These are phyloP conservation scores for Pinus albicaulis DNA, from an alignment of 75 land plant species.

Conservation along the genomic window DNA sequence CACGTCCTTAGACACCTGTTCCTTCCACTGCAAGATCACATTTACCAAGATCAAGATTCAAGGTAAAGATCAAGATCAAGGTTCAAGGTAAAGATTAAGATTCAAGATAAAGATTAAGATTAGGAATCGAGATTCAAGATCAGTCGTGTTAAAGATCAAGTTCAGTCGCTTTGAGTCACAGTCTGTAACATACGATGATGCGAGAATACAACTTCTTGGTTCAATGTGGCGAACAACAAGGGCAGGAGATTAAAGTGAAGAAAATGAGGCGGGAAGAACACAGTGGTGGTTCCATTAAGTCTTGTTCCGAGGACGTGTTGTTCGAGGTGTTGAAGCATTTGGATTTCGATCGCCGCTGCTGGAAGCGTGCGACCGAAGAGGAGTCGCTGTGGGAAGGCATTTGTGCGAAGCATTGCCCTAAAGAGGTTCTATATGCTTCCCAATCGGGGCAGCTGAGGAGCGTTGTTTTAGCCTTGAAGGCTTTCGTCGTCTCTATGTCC, in stretches of 20 bases:
- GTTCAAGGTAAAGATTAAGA: too few species aligned
- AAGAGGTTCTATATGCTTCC: background rate
- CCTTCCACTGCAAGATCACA: too few species aligned
- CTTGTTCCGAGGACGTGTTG: constrained; percentile 44
- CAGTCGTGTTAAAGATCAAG: too few species aligned
- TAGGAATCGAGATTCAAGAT: too few species aligned
- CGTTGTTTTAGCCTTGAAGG: constrained; percentile 65
- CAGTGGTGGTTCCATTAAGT: background rate
- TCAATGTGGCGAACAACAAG: background rate
- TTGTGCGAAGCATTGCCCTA: constrained; percentile 42
- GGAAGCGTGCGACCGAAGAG: constrained; percentile 37
- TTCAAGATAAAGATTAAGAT: too few species aligned
- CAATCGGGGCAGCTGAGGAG: constrained; percentile 10
- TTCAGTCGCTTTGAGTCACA: too few species aligned
- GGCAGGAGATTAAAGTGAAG: background rate
- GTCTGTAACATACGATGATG: too few species aligned
- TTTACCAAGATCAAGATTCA: too few species aligned
- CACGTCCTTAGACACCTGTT: too few species aligned
- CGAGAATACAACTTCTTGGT: background rate
- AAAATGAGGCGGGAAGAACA: background rate
- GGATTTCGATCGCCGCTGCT: constrained; percentile 52
- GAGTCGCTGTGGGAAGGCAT: constrained; percentile 61
- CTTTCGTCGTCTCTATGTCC: constrained; percentile 55
- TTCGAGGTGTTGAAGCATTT: constrained; percentile 44
- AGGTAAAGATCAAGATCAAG: too few species aligned